A percentile compares a stretch with the other conserved stretches of the same genome.
phyloP scores from a whole-genome alignment of 2,329 filamentous ascomycete species.

The Neophaeococcomyces aloes region DNA sequence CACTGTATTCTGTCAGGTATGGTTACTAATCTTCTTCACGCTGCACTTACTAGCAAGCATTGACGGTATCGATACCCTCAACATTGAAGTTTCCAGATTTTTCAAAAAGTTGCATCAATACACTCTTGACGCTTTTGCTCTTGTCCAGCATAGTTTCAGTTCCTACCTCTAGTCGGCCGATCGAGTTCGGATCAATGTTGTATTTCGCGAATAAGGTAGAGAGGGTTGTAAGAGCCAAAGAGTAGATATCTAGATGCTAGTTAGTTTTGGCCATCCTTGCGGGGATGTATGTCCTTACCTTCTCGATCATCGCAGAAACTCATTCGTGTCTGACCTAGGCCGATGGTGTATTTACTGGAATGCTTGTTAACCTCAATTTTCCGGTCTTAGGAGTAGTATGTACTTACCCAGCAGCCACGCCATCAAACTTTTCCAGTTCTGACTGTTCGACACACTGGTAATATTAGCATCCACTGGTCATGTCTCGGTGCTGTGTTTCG shows the following conservation, averaged over 20 bases:
- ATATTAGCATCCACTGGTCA: slow-evolving; percentile 8
- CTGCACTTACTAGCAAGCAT: slow-evolving; percentile 87
- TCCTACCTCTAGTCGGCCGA: slow-evolving; percentile 73
- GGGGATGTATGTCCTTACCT: too few species aligned
- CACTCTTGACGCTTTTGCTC: slow-evolving; percentile 82
- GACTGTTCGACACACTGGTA: slow-evolving; percentile 69
- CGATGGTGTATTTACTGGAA: slow-evolving; percentile 89
- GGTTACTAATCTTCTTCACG: too few species aligned
- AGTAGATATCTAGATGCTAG: slow-evolving; percentile 96
- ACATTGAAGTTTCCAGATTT: slow-evolving; percentile 64
- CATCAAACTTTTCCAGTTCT: slow-evolving; percentile 79
- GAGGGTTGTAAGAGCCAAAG: slow-evolving; percentile 65
- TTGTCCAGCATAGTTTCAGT: slow-evolving; percentile 81
- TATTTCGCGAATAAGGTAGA: slow-evolving; percentile 74
- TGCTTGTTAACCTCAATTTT: too few species aligned
- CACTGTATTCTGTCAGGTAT: too few species aligned
- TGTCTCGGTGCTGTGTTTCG: slow-evolving; percentile 24
- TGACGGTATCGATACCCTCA: slow-evolving; percentile 72
- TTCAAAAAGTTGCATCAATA: slow-evolving; percentile 76
- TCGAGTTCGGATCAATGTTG: slow-evolving; percentile 65
- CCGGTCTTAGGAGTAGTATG: too few species aligned
- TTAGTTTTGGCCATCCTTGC: too few species aligned
- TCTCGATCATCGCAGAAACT: slow-evolving; percentile 84
- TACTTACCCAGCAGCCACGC: slow-evolving; percentile 64
- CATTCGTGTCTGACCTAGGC: slow-evolving; percentile 85